Evolutionary conservation across 352 stramenopile species (phyloP), one percentile per base, ranked within the genome.

Genomic region (Phytophthora sp.): DNA sequence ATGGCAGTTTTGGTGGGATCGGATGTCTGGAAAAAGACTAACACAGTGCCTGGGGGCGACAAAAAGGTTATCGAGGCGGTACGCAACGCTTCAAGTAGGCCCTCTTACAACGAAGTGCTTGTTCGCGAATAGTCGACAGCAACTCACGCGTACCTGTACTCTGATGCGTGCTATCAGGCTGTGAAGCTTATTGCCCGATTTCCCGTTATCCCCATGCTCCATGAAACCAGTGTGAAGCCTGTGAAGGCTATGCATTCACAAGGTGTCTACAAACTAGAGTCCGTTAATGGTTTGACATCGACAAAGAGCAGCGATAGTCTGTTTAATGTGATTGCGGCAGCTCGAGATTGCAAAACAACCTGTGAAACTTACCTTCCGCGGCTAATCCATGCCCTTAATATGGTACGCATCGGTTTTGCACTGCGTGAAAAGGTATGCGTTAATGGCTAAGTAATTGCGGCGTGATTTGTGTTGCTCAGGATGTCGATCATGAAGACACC

Each of bases 51-150:
- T 24, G 69, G 69, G 27, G 54, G 59, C 15, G 80, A 88, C 43
- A 82, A 77, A 59, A 86, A 84, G 51, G 54, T 81, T 30, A 72
- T 89, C 43, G 80, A 85, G 32, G 49, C 74, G 59, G 80, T 89
- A 80, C 20, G 74, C 62, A 43, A 42, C 62, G 39, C 42, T 71
- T 38, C 44, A 62, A 50, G 62, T 70, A 70, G 54, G 62, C 44
- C 27, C 11, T 60, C 41, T 50, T 15, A 9, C 13, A 43, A 43
- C 31, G 10, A 42, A 54, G 35, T 53, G 17, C 10, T 55, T 54
- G 58, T 17, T 42, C 30, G 17, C 5, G 8, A 37, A 24, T n/a
- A 59, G 11, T 20, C 2, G 21, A 39, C 23, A 23, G n/a, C 15
- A 55, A n/a, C 31, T 60, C 21, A 66, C 20, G n/a, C 30, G 18